Evolutionary conservation across 495 filamentous ascomycete genomes (phyloP).

Genomic region (Pseudomonodictys pantanalensis): DNA sequence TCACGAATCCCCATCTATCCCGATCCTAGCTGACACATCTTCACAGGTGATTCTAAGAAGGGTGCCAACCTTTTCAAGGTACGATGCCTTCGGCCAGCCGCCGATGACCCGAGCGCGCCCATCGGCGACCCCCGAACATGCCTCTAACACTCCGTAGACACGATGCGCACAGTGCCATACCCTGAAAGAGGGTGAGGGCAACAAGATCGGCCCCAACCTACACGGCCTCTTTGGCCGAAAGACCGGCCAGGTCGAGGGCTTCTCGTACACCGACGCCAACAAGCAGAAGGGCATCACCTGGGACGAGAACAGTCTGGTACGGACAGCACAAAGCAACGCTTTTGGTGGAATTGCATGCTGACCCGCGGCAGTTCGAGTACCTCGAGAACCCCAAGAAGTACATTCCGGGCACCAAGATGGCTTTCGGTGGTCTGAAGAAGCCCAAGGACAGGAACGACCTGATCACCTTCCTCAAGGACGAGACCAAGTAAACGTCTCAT

Average conservation of each 20-base stretch:
- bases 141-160: slow-evolving; percentile 54
- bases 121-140: neutral
- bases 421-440: slow-evolving; percentile 99
- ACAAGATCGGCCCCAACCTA: slow-evolving; percentile 97
- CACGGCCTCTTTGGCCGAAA: slow-evolving; percentile 97
- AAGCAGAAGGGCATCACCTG: slow-evolving; percentile 90
- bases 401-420: slow-evolving; percentile 99
- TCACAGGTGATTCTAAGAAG: slow-evolving; percentile 87
- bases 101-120: neutral
- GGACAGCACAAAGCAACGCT: slow-evolving; percentile 31
- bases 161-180: slow-evolving; percentile 99
- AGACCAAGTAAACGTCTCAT: slow-evolving; percentile 41
- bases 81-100: slow-evolving; percentile 5
- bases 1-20: neutral
- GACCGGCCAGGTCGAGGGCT: slow-evolving; percentile 85
- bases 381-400: slow-evolving; percentile 93
- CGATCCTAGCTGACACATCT: slow-evolving; percentile 38
- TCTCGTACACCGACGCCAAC: slow-evolving; percentile 99
- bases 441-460: slow-evolving; percentile 98
- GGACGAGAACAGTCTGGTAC: slow-evolving; percentile 82
- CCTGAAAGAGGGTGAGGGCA: slow-evolving; percentile 76
- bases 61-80: slow-evolving; percentile 98
- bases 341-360: slow-evolving; percentile 27
- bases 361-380: slow-evolving; percentile 66
- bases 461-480: slow-evolving; percentile 61